Base-by-base conservation (phyloP, 495 filamentous ascomycete genomes). In the Rusavskia elegans region DNA sequence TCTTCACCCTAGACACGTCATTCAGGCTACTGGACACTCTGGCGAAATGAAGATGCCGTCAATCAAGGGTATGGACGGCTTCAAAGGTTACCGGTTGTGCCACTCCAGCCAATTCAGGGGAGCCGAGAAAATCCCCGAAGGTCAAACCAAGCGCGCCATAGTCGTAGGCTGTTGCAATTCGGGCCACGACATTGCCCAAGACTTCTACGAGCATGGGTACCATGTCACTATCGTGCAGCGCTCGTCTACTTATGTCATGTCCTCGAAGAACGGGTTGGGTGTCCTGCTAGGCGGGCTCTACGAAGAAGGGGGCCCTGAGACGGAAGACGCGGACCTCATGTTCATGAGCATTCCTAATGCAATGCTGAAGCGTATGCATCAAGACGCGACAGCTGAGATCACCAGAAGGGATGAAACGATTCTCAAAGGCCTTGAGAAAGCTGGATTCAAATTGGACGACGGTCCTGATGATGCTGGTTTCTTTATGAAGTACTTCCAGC, bases 181-280 rank as follows among this genome's bases (percentile, higher is more conserved):
- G 2, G 79, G 72, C 7, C 80, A 50, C 16, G 87, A 93, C 61
- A 93, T 93, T 55, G 81, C 83, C 30, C 84, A 90, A 61, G 82
- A 90, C 57, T 90, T 73, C 60, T 80, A 79, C 61, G 85, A 90
- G 59, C 80, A 84, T 39, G 87, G 87, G 1, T 84, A 84, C 57
- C 72, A 83, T n/a, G 82, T 89, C n/a, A 90, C 85, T 9, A 79
- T 93, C 59, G 69, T 93, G 11, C 87, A 93, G 68, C 78, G 87
- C 17, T 82, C 81, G 1, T 78, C 79, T 14, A 90, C 87, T 0
- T 81, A 73, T 50, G 81, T 94, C 35, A 65, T 89, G 7, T 74
- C 76, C 0, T 78, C 73, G 14, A 63, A 78, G 5, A 69, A 72
- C 0, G 74, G 74, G 9, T 59, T 73, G 16, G 66, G 77, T 13